Base-by-base conservation (phyloP, 345 rosid genomes). In the Hevea brasiliensis region DNA sequence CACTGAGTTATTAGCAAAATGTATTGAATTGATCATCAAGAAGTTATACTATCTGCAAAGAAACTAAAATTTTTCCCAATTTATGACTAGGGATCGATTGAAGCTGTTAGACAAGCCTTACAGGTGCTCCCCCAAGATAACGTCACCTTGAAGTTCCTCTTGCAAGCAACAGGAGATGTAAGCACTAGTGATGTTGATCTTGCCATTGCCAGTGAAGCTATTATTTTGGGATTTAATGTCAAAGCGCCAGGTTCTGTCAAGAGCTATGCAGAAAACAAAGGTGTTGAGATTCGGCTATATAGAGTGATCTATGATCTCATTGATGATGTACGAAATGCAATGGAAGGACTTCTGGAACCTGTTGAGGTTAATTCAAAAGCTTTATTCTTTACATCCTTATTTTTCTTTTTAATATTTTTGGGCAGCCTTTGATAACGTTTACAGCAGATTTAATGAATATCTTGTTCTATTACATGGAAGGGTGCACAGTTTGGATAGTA, bases 321-420 rank as follows among this genome's bases (percentile, higher is more conserved):
- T 76, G 92, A 95, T 70, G 99, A 95, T 66, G 84, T 95, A 55
- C 85, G 99, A 65, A 88, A 89, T 66, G 99, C 98, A 47, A 95
- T 92, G 99, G 99, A 95, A 85, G 99, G 99, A 81, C 98, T 92
- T 74, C 89, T 95, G 10, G 96, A 95, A 58, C 81, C 87, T 74
- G 84, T 88, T 72, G 96, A 95, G 99, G 99, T 95, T 51, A 55
- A 13, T 78, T 47, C 61, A 79, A 81, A 81, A 68, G 8, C 68
- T 53, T 59, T 62, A 2, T 37, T 50, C 7, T 59, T 17, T 67
- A 37, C 75, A 8, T 42, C n/a, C 15, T 8, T 24, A 48, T 21
- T 6, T 51, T 60, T 61, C 44, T 54, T 72, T 14, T 45, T 11
- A 23, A 14, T 44, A 68, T 21, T 27, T 1, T 42, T 47, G 35